Evolutionary conservation across 176 grass and related monocot species (phyloP).

Genomic region (Avena insularis): DNA sequence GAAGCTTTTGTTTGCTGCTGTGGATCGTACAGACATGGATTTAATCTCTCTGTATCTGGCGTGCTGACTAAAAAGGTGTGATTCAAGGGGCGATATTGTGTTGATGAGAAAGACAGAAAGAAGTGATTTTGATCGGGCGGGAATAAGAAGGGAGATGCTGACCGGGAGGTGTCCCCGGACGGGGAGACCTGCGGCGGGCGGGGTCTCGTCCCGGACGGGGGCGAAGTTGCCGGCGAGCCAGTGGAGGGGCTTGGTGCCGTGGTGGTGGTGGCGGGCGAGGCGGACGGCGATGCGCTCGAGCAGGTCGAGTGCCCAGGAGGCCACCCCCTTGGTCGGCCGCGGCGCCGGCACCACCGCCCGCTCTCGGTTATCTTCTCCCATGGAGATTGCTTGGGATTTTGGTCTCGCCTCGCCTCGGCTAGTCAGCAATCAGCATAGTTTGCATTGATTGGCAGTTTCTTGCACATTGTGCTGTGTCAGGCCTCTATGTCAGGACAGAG

Average conservation of each 20-base stretch:
- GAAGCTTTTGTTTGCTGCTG: too few relatives aligned
- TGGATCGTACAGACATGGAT: too few relatives aligned
- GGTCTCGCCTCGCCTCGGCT: too few relatives aligned
- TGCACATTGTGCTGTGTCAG: too few relatives aligned
- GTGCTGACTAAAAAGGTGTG: too few relatives aligned
- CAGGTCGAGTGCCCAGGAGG: conserved; percentile 66
- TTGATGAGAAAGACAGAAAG: neutral
- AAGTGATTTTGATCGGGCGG: neutral
- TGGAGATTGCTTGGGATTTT: too few relatives aligned
- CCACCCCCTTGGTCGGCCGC: conserved; percentile 60
- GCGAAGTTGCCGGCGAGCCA: conserved; percentile 88
- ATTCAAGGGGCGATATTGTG: too few relatives aligned
- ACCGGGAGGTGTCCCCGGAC: conserved; percentile 80
- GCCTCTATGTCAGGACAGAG: too few relatives aligned
- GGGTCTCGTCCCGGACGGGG: conserved; percentile 82
- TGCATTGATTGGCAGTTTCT: too few relatives aligned
- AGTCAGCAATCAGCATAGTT: too few relatives aligned
- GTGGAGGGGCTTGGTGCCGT: conserved; percentile 59
- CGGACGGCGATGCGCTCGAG: conserved; percentile 50
- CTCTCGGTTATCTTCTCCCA: too few relatives aligned
- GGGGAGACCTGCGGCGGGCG: conserved; percentile 59
- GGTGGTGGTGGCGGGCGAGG: conserved; percentile 57
- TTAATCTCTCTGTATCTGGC: too few relatives aligned
- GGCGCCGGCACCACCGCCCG: conserved; percentile 42
- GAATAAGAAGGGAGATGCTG: neutral